Conservation (phyloP, 1,284 basidiomycete genomes). For the Puccinia hordei region DNA sequence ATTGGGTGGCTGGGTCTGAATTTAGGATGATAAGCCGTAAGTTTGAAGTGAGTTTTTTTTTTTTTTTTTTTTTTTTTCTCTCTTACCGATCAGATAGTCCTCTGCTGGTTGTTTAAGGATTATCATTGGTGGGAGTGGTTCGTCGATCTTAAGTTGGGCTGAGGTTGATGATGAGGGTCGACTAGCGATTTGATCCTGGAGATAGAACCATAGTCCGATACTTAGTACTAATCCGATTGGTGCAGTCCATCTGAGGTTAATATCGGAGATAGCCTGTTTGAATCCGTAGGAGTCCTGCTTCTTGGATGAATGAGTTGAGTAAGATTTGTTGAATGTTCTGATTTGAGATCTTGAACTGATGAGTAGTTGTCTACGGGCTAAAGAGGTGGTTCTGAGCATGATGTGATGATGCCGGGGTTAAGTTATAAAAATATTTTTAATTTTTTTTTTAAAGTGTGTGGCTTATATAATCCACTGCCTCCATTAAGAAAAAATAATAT, state of each 20-base stretch:
- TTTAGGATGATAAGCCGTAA: slow-evolving; percentile 23
- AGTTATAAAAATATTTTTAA: no score
- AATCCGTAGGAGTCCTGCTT: neutral
- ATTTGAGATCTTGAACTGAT: no score
- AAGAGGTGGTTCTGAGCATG: no score
- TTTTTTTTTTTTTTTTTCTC: no score
- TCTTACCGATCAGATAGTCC: neutral
- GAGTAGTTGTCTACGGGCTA: no score
- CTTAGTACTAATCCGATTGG: slow-evolving; percentile 8
- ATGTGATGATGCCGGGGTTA: no score
- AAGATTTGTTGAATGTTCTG: no score
- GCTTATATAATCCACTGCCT: no score
- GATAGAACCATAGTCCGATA: slow-evolving; percentile 20
- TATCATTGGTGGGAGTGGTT: slow-evolving; percentile 24
- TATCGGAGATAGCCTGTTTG: neutral
- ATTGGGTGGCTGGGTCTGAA: slow-evolving; percentile 59
- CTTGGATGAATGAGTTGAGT: no score
- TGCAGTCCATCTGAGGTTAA: slow-evolving; percentile 15
- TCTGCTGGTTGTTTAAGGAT: neutral
- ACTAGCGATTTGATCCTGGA: slow-evolving; percentile 4
- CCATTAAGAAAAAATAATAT: no score
- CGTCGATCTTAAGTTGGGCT: neutral
- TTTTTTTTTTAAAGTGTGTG: no score
- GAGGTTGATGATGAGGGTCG: neutral
- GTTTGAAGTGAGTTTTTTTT: neutral